Percentiles rank a stretch among this genome's conserved stretches.
Conservation (phyloP, 768 basidiomycete genomes). For the Kwoniella newhampshirensis region DNA sequence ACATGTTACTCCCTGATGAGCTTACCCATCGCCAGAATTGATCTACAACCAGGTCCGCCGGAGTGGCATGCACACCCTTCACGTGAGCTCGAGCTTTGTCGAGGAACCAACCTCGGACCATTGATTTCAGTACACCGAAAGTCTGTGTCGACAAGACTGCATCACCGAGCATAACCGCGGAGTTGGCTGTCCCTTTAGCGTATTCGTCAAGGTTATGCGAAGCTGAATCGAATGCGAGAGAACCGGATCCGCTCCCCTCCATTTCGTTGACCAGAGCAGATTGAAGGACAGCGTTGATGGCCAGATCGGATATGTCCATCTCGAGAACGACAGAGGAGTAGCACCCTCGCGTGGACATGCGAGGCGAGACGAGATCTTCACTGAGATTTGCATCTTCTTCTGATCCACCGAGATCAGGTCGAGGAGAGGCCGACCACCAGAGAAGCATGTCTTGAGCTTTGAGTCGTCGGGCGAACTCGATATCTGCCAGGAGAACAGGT, state of each 20-base stretch:
- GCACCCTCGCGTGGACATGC: conserved; percentile 78
- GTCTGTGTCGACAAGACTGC: conserved; percentile 82
- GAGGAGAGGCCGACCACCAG: conserved; percentile 92
- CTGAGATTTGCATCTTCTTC: conserved; percentile 82
- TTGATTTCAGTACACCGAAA: conserved; percentile 76
- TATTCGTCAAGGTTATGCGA: conserved; percentile 90
- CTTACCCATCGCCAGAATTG: conserved; percentile 99
- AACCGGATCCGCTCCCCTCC: conserved; percentile 83
- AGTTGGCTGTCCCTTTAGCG: conserved; percentile 64
- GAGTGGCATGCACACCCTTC: conserved; percentile 62
- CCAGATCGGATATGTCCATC: conserved; percentile 83
- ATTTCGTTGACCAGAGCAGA: conserved; percentile 94
- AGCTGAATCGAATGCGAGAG: conserved; percentile 89
- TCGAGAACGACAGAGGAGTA: conserved; percentile 93
- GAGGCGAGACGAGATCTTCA: conserved; percentile 73
- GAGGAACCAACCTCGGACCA: conserved; percentile 88
- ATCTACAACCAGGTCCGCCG: conserved; percentile 63
- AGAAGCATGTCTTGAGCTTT: conserved; percentile 83
- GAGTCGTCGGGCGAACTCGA: conserved; percentile 84
- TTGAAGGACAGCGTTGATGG: conserved; percentile 89
- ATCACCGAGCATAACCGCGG: conserved; percentile 82
- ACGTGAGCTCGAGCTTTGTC: conserved; percentile 69
- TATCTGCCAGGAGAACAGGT: conserved; percentile 79
- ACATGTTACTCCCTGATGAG: conserved; percentile 78
- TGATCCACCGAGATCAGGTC: conserved; percentile 88